Evolutionary conservation across 495 filamentous ascomycete species (phyloP).

Genomic region (Gamarada debralockiae): DNA sequence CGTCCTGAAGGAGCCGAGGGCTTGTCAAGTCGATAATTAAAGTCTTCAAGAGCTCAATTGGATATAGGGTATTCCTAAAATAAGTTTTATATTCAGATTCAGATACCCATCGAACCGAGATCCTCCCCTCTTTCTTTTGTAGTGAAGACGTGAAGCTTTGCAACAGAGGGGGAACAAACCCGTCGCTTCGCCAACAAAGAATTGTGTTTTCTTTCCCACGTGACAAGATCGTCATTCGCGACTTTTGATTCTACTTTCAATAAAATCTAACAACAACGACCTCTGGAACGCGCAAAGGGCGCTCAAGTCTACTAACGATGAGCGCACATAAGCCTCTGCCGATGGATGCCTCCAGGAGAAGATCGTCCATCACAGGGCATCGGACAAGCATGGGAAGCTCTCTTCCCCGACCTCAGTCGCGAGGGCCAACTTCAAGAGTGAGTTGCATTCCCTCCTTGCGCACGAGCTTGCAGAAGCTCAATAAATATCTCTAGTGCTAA

Average conservation of each 20-base stretch:
- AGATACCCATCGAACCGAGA: too few species aligned
- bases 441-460: conserved; percentile 21
- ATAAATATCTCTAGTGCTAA: conserved; percentile 4
- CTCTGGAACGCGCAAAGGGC: neutral
- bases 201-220: neutral
- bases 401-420: conserved; percentile 28
- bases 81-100: too few species aligned
- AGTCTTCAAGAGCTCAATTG: too few species aligned
- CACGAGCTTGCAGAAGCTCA: conserved; percentile 1
- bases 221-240: neutral
- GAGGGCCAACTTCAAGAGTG: conserved; percentile 29
- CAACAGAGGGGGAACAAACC: too few species aligned
- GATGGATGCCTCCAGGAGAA: conserved; percentile 13
- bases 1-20: too few species aligned
- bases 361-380: conserved; percentile 13
- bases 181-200: neutral
- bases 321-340: conserved; percentile 21
- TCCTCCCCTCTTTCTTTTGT: too few species aligned
- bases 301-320: conserved; percentile 7
- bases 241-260: too few species aligned
- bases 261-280: too few species aligned
- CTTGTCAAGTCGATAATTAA: too few species aligned
- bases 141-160: too few species aligned
- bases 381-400: conserved; percentile 22
- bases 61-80: too few species aligned